Percentiles rank a stretch among this genome's conserved stretches.
Evolutionary conservation across 352 stramenopile genomes (phyloP).

Genomic region (Globisporangium okanoganense): DNA sequence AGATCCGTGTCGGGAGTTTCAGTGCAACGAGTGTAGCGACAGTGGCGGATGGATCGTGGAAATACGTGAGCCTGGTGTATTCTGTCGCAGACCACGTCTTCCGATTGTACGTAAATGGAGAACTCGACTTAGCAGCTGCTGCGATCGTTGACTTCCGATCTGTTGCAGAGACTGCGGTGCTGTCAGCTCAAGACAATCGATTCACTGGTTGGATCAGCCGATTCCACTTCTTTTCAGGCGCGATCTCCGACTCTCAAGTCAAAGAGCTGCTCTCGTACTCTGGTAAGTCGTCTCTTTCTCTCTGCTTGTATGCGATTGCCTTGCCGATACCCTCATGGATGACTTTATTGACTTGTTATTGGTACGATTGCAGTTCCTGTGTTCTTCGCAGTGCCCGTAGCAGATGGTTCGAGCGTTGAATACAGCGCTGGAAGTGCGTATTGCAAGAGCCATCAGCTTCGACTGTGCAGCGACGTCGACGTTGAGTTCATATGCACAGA

Average conservation of each 20-base stretch:
- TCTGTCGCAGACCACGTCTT: background rate
- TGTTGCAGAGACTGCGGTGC: slow-evolving; percentile 10
- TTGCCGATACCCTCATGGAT: background rate
- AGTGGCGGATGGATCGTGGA: slow-evolving; percentile 4
- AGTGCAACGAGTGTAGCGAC: background rate
- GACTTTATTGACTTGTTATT: background rate
- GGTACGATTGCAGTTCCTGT: background rate
- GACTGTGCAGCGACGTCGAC: slow-evolving; percentile 38
- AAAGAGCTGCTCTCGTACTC: slow-evolving; percentile 33
- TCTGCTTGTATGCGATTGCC: background rate
- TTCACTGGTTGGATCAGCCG: slow-evolving; percentile 46
- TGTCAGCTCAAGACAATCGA: slow-evolving; percentile 17
- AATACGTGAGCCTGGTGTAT: slow-evolving; percentile 6
- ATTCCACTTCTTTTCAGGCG: slow-evolving; percentile 39
- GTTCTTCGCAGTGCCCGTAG: background rate
- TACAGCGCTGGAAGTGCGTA: slow-evolving; percentile 14
- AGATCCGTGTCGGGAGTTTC: background rate
- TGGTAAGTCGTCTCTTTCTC: slow-evolving; percentile 19
- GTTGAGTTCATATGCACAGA: slow-evolving; percentile 32
- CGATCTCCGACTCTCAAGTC: slow-evolving; percentile 32
- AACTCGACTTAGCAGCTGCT: background rate
- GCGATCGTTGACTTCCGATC: background rate
- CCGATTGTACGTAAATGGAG: background rate
- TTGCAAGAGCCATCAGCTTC: slow-evolving; percentile 23
- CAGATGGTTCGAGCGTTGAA: background rate